Conservation (phyloP, 2,329 filamentous ascomycete genomes). For the Fusarium pseudocircinatum region DNA sequence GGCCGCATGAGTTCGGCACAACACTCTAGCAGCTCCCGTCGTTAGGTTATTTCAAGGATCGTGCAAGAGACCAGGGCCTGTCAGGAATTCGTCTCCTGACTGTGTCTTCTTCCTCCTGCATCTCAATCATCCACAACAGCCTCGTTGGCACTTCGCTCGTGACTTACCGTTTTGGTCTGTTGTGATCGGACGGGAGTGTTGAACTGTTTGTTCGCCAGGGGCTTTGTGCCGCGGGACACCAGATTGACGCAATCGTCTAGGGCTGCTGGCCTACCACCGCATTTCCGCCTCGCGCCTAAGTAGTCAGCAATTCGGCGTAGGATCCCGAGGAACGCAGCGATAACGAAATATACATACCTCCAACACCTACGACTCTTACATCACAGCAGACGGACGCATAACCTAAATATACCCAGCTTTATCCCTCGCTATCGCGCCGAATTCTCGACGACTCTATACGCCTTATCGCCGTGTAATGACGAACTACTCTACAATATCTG, state of each 20-base stretch:
- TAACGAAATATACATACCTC: conserved; percentile 25
- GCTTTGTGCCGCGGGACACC: conserved; percentile 38
- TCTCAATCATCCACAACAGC: conserved; percentile 30
- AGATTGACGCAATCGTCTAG: conserved; percentile 40
- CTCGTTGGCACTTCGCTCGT: conserved; percentile 20
- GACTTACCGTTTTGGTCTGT: conserved; percentile 16
- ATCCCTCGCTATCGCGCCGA: conserved; percentile 16
- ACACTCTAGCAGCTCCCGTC: conserved; percentile 5
- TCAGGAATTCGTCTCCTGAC: conserved; percentile 42
- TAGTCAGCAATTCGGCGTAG: conserved; percentile 34
- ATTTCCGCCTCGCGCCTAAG: conserved; percentile 21
- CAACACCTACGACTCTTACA: conserved; percentile 5
- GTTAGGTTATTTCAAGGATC: conserved; percentile 37
- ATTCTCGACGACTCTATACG: background rate
- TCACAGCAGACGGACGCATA: background rate
- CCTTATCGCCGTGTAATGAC: conserved; percentile 56
- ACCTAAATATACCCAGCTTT: background rate
- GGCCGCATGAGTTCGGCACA: conserved; percentile 5
- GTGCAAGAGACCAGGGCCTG: conserved; percentile 25
- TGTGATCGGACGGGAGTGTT: conserved; percentile 14
- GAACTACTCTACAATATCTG: conserved; percentile 63
- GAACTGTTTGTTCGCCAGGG: conserved; percentile 21
- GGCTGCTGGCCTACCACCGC: conserved; percentile 18
- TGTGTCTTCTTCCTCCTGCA: conserved; percentile 25
- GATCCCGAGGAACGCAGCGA: conserved; percentile 30